Evolutionary conservation across 2,329 filamentous ascomycete genomes (phyloP).

Genomic region (Grosmannia huntii): DNA sequence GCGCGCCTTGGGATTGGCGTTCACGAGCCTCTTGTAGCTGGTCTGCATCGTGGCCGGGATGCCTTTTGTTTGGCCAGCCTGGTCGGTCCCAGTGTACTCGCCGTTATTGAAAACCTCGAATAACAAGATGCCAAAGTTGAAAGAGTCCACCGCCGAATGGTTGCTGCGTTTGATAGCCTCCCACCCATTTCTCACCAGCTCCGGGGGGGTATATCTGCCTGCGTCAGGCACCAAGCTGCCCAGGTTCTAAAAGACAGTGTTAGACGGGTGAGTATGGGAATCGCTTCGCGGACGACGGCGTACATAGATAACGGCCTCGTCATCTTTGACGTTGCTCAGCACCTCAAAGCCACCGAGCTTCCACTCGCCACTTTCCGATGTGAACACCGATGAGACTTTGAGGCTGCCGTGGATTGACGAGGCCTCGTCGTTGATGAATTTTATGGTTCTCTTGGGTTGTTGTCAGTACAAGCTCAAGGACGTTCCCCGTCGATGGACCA

Average conservation of each 20-base stretch:
- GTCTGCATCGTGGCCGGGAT: conserved; percentile 82
- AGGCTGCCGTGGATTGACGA: conserved; percentile 82
- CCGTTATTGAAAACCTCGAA: conserved; percentile 82
- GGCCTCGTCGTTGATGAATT: conserved; percentile 92
- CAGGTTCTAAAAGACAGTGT: conserved; percentile 48
- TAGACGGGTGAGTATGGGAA: not conserved
- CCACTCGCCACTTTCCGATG: conserved; percentile 95
- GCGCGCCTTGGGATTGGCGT: conserved; percentile 78
- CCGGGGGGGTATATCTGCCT: conserved; percentile 72
- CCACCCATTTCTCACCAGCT: conserved; percentile 81
- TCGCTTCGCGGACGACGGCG: not conserved
- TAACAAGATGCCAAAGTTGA: conserved; percentile 70
- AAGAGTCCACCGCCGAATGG: conserved; percentile 72
- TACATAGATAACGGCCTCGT: conserved; percentile 84
- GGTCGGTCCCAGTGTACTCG: conserved; percentile 60
- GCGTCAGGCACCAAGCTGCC: conserved; percentile 80
- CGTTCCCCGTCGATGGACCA: not conserved
- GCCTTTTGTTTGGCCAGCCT: conserved; percentile 73
- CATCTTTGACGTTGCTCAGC: conserved; percentile 88
- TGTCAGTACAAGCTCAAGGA: not conserved
- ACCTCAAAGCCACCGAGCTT: conserved; percentile 90
- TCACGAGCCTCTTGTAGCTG: conserved; percentile 80
- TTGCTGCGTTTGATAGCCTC: conserved; percentile 76
- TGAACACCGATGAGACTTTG: conserved; percentile 77
- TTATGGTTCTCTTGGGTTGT: conserved; percentile 60